Conservation (phyloP, 805 yeast genomes). For the Kuraishia capsulata region DNA sequence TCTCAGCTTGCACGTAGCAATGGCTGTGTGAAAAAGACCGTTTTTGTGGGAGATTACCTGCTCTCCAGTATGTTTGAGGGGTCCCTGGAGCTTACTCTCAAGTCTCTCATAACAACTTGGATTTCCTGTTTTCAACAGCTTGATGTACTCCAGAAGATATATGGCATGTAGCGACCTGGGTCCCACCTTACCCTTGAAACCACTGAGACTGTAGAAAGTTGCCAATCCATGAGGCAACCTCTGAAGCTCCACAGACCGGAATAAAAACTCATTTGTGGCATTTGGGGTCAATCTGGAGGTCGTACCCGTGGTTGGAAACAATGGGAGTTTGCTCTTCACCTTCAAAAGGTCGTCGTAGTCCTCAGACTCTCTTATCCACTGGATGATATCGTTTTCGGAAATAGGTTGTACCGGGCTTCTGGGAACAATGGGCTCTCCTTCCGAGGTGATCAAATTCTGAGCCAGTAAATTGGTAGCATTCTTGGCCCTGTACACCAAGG, state of each 20-base stretch:
- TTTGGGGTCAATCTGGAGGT: background rate
- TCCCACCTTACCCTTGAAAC: background rate
- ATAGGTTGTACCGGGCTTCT: slow-evolving; percentile 2
- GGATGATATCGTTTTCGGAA: slow-evolving; percentile 3
- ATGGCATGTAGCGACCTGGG: slow-evolving; percentile 1
- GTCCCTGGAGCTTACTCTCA: background rate
- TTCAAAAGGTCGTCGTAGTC: slow-evolving; percentile 7
- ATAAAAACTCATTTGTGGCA: background rate
- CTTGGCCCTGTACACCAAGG: slow-evolving; percentile 7
- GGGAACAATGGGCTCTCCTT: slow-evolving; percentile 9
- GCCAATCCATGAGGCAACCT: slow-evolving; percentile 3
- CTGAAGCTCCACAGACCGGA: slow-evolving; percentile 3
- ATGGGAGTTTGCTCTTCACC: background rate
- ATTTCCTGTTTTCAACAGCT: background rate
- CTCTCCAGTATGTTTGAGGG: background rate
- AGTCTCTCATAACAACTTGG: background rate
- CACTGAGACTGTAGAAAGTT: background rate
- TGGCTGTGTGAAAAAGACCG: too few relatives aligned
- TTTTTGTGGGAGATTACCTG: background rate
- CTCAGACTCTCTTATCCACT: slow-evolving; percentile 2
- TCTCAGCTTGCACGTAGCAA: background rate
- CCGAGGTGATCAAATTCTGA: slow-evolving; percentile 6
- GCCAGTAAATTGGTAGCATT: slow-evolving; percentile 7
- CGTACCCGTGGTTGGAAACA: background rate
- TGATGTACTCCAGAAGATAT: slow-evolving; percentile 1